Base-by-base conservation (phyloP, 2,329 filamentous ascomycete genomes). In the Sarocladiaceae sp. region DNA sequence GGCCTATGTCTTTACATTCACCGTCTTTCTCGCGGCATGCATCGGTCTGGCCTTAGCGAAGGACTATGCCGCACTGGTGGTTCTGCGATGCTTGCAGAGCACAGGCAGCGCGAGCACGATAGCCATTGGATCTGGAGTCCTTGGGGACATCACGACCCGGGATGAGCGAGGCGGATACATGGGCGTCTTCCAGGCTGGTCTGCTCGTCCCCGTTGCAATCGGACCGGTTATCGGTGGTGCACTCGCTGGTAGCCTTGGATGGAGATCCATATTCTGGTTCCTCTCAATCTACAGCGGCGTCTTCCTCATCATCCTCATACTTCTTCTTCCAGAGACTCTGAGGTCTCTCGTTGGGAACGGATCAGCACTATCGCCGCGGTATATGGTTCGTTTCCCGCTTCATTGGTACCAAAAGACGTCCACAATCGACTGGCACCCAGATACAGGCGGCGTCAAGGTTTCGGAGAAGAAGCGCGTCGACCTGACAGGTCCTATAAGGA, bases 231-330 rank as follows among this genome's bases (percentile, higher is more conserved):
- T 80, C 6, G 75, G 76, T 4, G 77, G 76, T 2, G 51, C 76
- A 1, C 55, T 81, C 19, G 64, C 65, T 7, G 63, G 75, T 45
- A 73, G 64, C 44, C 58, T 73, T 1, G 73, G 73, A 3, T 80
- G 76, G 76, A 60, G 68, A 42, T 67, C 66, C 20, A 70, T 72
- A 11, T 80, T 80, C 52, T 79, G 74, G 72, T 76, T 77, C 35
- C 55, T 80, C n/a, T 58, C 67, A 5, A 74, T 78, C 31, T 50
- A 50, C 1, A 54, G 51, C 2, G 58, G 55, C 1, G 60, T 65
- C 1, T 61, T 70, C 1, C 53, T 72, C 3, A 29, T 66, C 3
- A 46, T 71, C 13, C 48, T 57, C 7, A 9, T 57, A 13, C 2
- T 56, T 3, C 49, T 58, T 34, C 48, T 58, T 3, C 55, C 59